Conservation (phyloP, 2,329 filamentous ascomycete genomes). For the Ophiostoma sp. region DNA sequence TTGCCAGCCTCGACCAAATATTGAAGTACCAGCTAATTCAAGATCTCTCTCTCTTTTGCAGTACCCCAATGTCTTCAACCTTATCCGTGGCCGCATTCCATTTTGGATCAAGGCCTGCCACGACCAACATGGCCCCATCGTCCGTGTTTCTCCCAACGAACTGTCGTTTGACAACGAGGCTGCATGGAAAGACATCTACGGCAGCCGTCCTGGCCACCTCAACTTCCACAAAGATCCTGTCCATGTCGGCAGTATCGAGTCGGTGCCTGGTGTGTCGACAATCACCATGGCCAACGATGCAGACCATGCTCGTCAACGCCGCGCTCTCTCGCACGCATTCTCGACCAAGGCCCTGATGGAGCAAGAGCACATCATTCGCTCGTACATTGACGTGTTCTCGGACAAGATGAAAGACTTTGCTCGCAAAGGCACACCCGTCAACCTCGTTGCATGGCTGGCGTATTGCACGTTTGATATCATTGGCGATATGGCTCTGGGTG, state of each 20-base stretch:
- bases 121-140: slow-evolving; percentile 42
- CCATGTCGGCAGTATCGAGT: slow-evolving; percentile 2
- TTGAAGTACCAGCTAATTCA: no score
- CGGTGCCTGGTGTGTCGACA: not conserved
- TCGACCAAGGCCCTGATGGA: slow-evolving; percentile 34
- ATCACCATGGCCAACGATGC: slow-evolving; percentile 23
- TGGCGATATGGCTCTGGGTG: slow-evolving; percentile 30
- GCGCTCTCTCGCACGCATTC: slow-evolving; percentile 33
- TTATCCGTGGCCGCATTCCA: slow-evolving; percentile 22
- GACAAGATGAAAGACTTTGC: slow-evolving; percentile 30
- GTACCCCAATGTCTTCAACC: slow-evolving; percentile 22
- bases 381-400: slow-evolving; percentile 30
- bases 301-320: slow-evolving; percentile 32
- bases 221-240: slow-evolving; percentile 17
- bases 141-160: slow-evolving; percentile 43
- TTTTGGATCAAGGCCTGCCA: slow-evolving; percentile 34
- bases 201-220: slow-evolving; percentile 24
- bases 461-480: slow-evolving; percentile 32
- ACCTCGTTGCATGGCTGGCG: slow-evolving; percentile 35
- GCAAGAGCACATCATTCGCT: slow-evolving; percentile 33
- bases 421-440: slow-evolving; percentile 26
- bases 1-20: not conserved
- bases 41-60: not conserved
- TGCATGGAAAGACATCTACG: slow-evolving; percentile 45
- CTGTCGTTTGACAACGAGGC: slow-evolving; percentile 40